Percentiles rank a stretch among this genome's conserved stretches.
phyloP scores from a whole-genome alignment of 805 yeast species.

The Nakazawaea pomicola region DNA sequence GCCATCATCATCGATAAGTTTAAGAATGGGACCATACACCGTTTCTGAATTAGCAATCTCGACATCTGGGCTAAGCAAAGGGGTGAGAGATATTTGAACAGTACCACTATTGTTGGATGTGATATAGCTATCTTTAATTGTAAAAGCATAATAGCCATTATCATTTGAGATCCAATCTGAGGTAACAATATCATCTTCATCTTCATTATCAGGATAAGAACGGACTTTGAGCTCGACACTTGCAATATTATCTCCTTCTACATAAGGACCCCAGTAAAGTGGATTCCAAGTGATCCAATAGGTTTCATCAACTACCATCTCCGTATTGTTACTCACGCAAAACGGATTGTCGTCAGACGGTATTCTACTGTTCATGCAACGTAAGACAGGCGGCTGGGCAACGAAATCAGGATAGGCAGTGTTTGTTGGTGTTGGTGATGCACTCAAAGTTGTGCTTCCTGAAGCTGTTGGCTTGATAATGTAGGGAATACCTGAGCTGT shows the following conservation, averaged over 20 bases:
- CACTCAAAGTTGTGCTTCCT: conserved; percentile 29
- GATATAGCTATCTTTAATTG: background rate
- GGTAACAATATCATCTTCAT: background rate
- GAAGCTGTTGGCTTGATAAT: conserved; percentile 26
- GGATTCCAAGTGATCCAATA: conserved; percentile 47
- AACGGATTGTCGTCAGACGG: conserved; percentile 34
- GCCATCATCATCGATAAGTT: conserved; percentile 12
- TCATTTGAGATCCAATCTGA: background rate
- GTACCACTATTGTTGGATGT: background rate
- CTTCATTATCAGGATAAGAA: background rate
- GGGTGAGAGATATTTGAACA: background rate
- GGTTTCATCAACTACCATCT: conserved; percentile 38
- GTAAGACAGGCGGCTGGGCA: conserved; percentile 38
- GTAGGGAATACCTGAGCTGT: conserved; percentile 29
- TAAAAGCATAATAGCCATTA: background rate
- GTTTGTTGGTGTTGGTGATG: conserved; percentile 14
- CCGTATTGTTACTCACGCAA: conserved; percentile 36
- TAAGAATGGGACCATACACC: background rate
- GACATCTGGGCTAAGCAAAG: background rate
- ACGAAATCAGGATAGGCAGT: conserved; percentile 27
- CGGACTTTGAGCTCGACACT: conserved; percentile 16
- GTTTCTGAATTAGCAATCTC: background rate
- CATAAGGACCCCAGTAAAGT: conserved; percentile 30
- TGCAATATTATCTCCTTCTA: conserved; percentile 28
- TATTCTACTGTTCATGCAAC: conserved; percentile 37